phyloP scores from a whole-genome alignment of 352 stramenopile species.

The Pythium guiyangense region DNA sequence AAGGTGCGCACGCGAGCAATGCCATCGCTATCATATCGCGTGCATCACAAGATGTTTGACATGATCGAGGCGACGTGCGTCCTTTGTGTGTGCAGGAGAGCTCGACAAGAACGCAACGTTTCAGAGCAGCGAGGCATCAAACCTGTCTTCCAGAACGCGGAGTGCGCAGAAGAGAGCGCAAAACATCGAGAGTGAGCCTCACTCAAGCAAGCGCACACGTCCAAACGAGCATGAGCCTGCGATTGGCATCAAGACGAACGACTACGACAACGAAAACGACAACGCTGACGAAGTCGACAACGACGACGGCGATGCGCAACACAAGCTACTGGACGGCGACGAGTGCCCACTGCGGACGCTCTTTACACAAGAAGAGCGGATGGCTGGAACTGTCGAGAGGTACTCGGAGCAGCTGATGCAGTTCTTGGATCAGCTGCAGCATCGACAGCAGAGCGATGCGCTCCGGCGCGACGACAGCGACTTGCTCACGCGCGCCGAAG shows the following conservation, averaged over 20 bases:
- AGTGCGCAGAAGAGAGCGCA: conserved; percentile 11
- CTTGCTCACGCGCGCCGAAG: conserved; percentile 41
- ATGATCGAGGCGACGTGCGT: neutral
- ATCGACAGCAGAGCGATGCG: conserved; percentile 24
- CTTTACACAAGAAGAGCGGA: conserved; percentile 48
- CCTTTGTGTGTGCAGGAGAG: conserved; percentile 1
- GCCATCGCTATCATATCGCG: neutral
- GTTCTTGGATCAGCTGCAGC: conserved; percentile 31
- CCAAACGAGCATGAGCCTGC: conserved; percentile 7
- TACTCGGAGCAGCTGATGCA: conserved; percentile 48
- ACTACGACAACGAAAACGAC: neutral
- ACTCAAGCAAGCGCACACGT: conserved; percentile 16
- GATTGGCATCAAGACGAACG: too few relatives aligned
- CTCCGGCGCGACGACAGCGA: conserved; percentile 29
- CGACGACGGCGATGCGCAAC: conserved; percentile 9
- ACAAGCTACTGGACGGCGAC: conserved; percentile 13
- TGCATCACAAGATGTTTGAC: neutral
- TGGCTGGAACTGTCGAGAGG: conserved; percentile 59
- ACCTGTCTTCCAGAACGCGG: neutral
- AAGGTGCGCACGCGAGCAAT: conserved; percentile 15
- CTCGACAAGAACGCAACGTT: conserved; percentile 6
- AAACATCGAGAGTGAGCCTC: neutral
- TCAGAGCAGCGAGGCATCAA: neutral
- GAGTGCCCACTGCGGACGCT: conserved; percentile 25
- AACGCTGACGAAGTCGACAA: conserved; percentile 12